Conservation (phyloP, 176 grass and related monocot genomes). For the Carex myosuroides region DNA sequence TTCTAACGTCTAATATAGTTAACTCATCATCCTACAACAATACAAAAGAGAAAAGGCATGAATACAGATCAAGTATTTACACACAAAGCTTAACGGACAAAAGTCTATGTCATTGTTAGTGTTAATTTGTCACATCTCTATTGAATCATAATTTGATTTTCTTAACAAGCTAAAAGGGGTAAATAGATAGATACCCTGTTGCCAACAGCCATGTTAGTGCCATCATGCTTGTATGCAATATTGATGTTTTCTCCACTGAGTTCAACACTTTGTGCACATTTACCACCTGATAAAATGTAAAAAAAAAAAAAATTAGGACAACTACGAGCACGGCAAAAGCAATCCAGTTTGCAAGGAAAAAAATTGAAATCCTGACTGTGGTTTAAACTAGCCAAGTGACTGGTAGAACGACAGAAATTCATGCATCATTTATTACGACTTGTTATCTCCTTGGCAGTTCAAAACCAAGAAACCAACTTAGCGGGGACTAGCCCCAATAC, state of each 20-base stretch:
- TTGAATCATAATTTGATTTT: background rate
- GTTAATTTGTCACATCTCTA: background rate
- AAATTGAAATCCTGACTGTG: background rate
- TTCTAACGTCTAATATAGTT: slow-evolving; percentile 93
- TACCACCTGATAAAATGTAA: slow-evolving; percentile 62
- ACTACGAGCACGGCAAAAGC: background rate
- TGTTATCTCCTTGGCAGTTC: background rate
- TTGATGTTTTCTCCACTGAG: slow-evolving; percentile 99
- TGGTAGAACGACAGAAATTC: background rate
- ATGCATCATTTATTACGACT: background rate
- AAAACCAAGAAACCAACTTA: background rate
- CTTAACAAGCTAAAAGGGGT: slow-evolving; percentile 10
- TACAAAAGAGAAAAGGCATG: background rate
- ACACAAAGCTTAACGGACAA: background rate
- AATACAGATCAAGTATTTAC: background rate
- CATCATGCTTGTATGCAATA: slow-evolving; percentile 96
- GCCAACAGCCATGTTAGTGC: slow-evolving; percentile 91
- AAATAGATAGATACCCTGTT: slow-evolving; percentile 66
- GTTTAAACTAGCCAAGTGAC: background rate
- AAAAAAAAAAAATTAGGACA: slow-evolving; percentile 8
- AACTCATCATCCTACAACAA: slow-evolving; percentile 87
- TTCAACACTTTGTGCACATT: slow-evolving; percentile 74
- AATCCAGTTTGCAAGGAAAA: background rate
- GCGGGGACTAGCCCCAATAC: background rate
- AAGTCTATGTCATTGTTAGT: background rate